Evolutionary conservation across 2,329 filamentous ascomycete genomes (phyloP).

Genomic region (Hansfordia pulvinata): DNA sequence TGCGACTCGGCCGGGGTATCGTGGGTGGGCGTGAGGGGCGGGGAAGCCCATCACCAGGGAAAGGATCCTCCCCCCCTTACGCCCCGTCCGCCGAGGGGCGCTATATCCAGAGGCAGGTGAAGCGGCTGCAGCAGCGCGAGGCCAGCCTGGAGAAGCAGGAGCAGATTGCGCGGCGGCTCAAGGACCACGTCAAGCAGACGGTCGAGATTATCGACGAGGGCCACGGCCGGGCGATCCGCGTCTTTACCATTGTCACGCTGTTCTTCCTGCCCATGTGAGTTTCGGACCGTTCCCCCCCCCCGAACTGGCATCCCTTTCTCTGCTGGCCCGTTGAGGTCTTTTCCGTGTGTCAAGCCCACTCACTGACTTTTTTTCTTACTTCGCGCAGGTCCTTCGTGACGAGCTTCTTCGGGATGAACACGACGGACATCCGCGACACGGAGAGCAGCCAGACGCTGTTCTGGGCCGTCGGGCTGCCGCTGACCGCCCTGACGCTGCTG

Average conservation of each 20-base stretch:
- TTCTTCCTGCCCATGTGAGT: background rate
- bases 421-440: constrained; percentile 6
- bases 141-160: background rate
- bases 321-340: too few relatives aligned
- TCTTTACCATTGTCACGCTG: background rate
- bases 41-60: background rate
- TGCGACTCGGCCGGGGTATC: too few relatives aligned
- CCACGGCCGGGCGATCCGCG: constrained; percentile 1
- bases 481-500: constrained; percentile 5
- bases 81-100: background rate
- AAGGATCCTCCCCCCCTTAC: background rate
- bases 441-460: constrained; percentile 5
- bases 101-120: background rate
- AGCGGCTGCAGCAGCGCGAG: background rate
- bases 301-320: too few relatives aligned
- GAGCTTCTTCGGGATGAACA: constrained; percentile 10
- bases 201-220: background rate
- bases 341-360: too few relatives aligned
- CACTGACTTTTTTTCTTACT: background rate
- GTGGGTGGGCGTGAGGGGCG: background rate
- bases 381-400: constrained; percentile 7
- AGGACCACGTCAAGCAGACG: background rate
- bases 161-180: background rate
- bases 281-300: too few relatives aligned
- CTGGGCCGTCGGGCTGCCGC: constrained; percentile 6